Percentiles rank a stretch among this genome's conserved stretches.
These are phyloP conservation scores for Cladobotryum protrusum DNA, from an alignment of 2,329 filamentous ascomycete genomes.

Conservation along the genomic window DNA sequence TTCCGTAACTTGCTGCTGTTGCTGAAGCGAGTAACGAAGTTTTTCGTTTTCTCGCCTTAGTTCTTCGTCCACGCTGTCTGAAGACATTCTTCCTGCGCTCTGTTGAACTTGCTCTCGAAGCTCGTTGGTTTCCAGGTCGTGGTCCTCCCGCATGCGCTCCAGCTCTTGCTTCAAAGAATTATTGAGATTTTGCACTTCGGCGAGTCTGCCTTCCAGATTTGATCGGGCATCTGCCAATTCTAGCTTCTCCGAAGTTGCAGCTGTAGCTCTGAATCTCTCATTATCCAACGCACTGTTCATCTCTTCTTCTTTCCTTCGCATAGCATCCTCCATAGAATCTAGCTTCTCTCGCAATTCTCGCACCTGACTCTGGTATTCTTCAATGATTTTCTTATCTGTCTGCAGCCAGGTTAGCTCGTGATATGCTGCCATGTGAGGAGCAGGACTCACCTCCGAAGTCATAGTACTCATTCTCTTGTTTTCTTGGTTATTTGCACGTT, in stretches of 20 bases:
- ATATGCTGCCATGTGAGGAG: not conserved
- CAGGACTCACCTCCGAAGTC: slow-evolving; percentile 34
- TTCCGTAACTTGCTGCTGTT: slow-evolving; percentile 78
- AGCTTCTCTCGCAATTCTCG: slow-evolving; percentile 68
- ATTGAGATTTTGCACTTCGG: slow-evolving; percentile 70
- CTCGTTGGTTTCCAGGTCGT: slow-evolving; percentile 55
- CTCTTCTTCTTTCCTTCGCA: slow-evolving; percentile 68
- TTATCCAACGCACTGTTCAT: slow-evolving; percentile 53
- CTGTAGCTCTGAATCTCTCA: slow-evolving; percentile 48
- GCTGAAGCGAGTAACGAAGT: slow-evolving; percentile 55
- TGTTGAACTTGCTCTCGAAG: slow-evolving; percentile 53
- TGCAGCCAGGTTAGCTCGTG: slow-evolving; percentile 26
- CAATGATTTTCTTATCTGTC: slow-evolving; percentile 64
- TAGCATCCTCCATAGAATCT: slow-evolving; percentile 59
- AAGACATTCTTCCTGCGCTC: slow-evolving; percentile 17
- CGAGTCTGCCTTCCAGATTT: slow-evolving; percentile 66
- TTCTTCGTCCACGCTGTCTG: slow-evolving; percentile 41
- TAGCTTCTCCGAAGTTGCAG: slow-evolving; percentile 57
- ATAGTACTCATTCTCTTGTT: slow-evolving; percentile 22
- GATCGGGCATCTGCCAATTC: slow-evolving; percentile 62
- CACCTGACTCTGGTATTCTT: slow-evolving; percentile 76
- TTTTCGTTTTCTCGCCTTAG: slow-evolving; percentile 63
- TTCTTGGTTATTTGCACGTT: slow-evolving; percentile 22
- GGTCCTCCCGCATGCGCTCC: slow-evolving; percentile 63
- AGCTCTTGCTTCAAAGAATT: slow-evolving; percentile 74